Evolutionary conservation across 164 flowering plant species (phyloP), one percentile per base, ranked within the genome.

Genomic region (Stephania cephalantha): DNA sequence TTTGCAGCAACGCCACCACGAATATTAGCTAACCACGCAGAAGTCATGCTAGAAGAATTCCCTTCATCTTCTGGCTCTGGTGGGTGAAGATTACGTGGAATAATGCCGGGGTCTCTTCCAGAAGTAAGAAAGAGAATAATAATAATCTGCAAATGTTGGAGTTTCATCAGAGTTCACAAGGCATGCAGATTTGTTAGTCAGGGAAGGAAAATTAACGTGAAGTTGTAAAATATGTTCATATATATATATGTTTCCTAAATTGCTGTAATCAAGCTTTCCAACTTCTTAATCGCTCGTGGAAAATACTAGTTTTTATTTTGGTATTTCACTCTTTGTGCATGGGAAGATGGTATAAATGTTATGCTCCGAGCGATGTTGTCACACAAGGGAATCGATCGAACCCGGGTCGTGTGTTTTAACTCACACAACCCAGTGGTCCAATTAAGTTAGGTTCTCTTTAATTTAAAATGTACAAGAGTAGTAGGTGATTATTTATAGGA

Each of bases 71-170:
- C 89, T 17, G 78, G 78, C 48, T 86, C 87, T 17, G 91, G 91
- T 77, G 91, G 90, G 75, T 86, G 85, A 31, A 71, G 44, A 74
- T 82, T 90, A 15, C 91, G 89, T 71, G 90, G 91, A 79, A 90
- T 80, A 69, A 87, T 90, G 48, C 94, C 90, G 68, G 94, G 91
- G 80, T 87, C 90, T 77, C 87, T 82, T 77, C 84, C 88, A 77
- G 92, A 86, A 12, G 87, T 84, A 46, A 87, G 82, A 52, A 88
- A 81, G 53, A 88, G 89, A 77, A 90, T 84, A 70, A 82, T 17
- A 29, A 87, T 46, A 68, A 79, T 79, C 88, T 90, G 83, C 80
- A 77, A 15, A 20, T 18, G 68, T 73, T 65, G 64, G 42, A 45
- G 79, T 71, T 25, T 46, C 50, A 80, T 22, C 53, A 64, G 22